These are phyloP conservation scores for Pythium insidiosum DNA, from an alignment of 352 stramenopile species.

Conservation along the genomic window DNA sequence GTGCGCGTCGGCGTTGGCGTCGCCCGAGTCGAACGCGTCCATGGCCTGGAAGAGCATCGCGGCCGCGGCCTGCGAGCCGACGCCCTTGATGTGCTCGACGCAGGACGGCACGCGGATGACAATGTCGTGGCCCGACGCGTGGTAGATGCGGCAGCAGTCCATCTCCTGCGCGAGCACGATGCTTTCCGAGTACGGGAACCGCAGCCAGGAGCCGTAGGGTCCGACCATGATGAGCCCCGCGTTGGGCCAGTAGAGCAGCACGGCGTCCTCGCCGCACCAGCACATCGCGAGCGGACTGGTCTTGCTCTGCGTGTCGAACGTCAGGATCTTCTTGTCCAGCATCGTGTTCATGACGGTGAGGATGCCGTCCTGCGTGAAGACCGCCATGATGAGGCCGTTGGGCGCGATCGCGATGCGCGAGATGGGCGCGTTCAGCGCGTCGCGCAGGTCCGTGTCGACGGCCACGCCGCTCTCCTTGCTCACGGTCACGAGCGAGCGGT, in stretches of 20 bases:
- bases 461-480: constrained; percentile 54
- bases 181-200: constrained; percentile 75
- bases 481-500: constrained; percentile 85
- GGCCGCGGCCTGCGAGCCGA: constrained; percentile 80
- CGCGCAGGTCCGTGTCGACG: constrained; percentile 83
- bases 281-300: constrained; percentile 63
- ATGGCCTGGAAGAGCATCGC: constrained; percentile 89
- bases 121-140: constrained; percentile 61
- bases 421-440: constrained; percentile 82
- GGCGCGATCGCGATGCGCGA: constrained; percentile 90
- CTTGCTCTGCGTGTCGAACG: constrained; percentile 85
- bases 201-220: constrained; percentile 77
- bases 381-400: constrained; percentile 94
- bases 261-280: constrained; percentile 88
- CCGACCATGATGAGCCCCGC: constrained; percentile 80
- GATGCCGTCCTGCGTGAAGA: constrained; percentile 90
- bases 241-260: constrained; percentile 84
- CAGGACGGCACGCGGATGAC: constrained; percentile 79
- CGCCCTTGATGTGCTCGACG: constrained; percentile 82
- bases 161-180: constrained; percentile 56
- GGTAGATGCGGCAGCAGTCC: constrained; percentile 50
- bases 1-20: constrained; percentile 85
- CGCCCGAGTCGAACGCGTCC: constrained; percentile 82
- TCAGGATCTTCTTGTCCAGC: constrained; percentile 92
- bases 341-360: constrained; percentile 94